Evolutionary conservation across 495 filamentous ascomycete species (phyloP), one percentile per base, ranked within the genome.

Genomic region (Aspergillus diversus): DNA sequence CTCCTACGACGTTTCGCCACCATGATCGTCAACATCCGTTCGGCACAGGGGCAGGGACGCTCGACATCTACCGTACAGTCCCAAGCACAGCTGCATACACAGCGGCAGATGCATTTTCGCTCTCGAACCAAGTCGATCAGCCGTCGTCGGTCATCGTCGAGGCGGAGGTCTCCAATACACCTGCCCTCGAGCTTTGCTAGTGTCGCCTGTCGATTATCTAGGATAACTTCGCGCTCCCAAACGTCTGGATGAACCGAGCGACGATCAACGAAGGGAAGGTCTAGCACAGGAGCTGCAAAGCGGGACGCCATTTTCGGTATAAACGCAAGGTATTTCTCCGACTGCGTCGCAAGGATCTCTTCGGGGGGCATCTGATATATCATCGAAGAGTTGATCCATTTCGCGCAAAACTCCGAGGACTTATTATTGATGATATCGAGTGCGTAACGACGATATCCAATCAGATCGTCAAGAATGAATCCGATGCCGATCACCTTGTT

Each of bases 321-420:
- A 5, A 73, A 56, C 0, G 69, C 52, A 48, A 76, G 65, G 55
- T 76, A 81, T 42, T 73, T 78, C 66, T 80, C 74, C 1, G 76
- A 75, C 31, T 74, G 61, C 7, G 69, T n/a, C 0, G 65, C 53
- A n/a, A 79, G 63, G 13, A 72, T 43, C 42, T 76, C 65, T 3
- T 48, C 46, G 0, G 73, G 66, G 9, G 77, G 69, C 48, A 69
- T 58, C 6, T 69, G 52, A 33, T 75, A 75, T 33, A 70, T 55
- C 4, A 69, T 55, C 16, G 69, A 63, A 11, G 73, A 63, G 7
- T 34, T 34, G n/a, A 35, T 31, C 78, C 78, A 81, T 57, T 75
- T 76, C 49, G 63, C 43, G 39, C 49, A 61, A 43, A 72, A 78
- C 0, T 50, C 33, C 6, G 69, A 75, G 1, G 42, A n/a, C 6